These are phyloP conservation scores for Carpinus fangiana DNA, from an alignment of 306 rosid species.

Conservation along the genomic window DNA sequence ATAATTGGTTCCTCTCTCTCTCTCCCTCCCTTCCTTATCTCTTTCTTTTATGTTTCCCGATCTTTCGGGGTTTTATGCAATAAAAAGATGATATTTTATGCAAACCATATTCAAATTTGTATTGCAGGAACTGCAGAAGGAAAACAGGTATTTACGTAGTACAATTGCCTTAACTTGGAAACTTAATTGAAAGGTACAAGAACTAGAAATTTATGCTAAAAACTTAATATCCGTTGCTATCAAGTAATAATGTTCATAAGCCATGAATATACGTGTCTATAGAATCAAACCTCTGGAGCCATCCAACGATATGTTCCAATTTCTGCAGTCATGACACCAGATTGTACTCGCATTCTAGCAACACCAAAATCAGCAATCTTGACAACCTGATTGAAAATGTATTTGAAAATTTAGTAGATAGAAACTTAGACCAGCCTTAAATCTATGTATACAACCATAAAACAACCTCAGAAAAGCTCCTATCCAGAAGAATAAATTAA, in stretches of 20 bases:
- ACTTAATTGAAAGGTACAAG: neutral
- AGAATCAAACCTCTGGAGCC: constrained; percentile 82
- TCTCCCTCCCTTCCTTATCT: no score
- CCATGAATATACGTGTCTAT: constrained; percentile 3
- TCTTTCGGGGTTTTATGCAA: neutral
- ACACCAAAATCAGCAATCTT: constrained; percentile 92
- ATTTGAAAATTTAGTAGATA: constrained; percentile 11
- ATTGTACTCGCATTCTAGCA: constrained; percentile 63
- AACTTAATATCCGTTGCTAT: neutral
- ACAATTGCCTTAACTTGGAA: neutral
- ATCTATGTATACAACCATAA: constrained; percentile 30
- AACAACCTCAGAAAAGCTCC: constrained; percentile 32
- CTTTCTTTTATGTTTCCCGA: neutral
- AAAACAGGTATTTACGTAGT: neutral
- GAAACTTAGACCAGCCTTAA: constrained; percentile 22
- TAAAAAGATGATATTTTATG: neutral
- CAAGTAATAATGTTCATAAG: constrained; percentile 15
- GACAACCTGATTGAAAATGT: constrained; percentile 51
- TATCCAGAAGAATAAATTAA: constrained; percentile 26
- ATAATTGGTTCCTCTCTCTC: neutral
- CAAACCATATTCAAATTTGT: constrained; percentile 1
- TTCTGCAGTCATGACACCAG: constrained; percentile 91
- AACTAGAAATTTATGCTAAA: neutral
- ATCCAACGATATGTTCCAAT: constrained; percentile 95
- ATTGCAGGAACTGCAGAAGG: neutral